Evolutionary conservation across 2,329 filamentous ascomycete genomes (phyloP).

Genomic region (Talaromyces amestolkiae): DNA sequence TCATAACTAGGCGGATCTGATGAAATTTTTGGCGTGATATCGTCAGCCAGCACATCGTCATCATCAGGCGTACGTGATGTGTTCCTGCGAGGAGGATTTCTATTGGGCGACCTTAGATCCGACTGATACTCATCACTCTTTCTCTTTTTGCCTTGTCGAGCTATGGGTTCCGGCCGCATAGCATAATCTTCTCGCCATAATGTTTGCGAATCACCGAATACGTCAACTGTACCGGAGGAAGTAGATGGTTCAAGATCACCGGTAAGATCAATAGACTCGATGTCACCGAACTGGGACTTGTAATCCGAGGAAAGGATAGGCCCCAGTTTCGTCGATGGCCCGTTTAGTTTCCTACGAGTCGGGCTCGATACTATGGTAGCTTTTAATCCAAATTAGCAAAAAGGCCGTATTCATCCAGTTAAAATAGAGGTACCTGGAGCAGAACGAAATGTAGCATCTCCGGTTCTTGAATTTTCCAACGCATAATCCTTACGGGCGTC

Average conservation of each 20-base stretch:
- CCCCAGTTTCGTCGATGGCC: not conserved
- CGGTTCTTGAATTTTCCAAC: conserved; percentile 17
- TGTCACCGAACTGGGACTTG: conserved; percentile 29
- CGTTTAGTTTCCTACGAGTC: conserved; percentile 13
- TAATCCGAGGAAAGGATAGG: conserved; percentile 9
- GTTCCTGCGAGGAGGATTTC: conserved; percentile 26
- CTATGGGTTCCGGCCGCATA: conserved; percentile 34
- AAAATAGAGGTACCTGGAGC: conserved; percentile 27
- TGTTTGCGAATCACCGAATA: conserved; percentile 41
- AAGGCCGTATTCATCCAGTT: not conserved
- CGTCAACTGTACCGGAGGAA: conserved; percentile 38
- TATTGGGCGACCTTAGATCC: conserved; percentile 37
- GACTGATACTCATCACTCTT: conserved; percentile 49
- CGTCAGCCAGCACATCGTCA: not conserved
- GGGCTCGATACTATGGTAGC: not conserved
- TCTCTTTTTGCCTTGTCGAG: conserved; percentile 47
- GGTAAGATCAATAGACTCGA: conserved; percentile 49
- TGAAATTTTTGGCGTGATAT: not conserved
- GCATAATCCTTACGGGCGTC: conserved; percentile 18
- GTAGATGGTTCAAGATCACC: conserved; percentile 36
- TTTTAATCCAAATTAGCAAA: conserved; percentile 1
- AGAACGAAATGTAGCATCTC: conserved; percentile 12
- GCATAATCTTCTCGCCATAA: conserved; percentile 48
- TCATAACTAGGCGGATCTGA: not conserved
- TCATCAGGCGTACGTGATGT: conserved; percentile 21